Conservation (phyloP, 2,329 filamentous ascomycete genomes). For the Fusarium virguliforme region DNA sequence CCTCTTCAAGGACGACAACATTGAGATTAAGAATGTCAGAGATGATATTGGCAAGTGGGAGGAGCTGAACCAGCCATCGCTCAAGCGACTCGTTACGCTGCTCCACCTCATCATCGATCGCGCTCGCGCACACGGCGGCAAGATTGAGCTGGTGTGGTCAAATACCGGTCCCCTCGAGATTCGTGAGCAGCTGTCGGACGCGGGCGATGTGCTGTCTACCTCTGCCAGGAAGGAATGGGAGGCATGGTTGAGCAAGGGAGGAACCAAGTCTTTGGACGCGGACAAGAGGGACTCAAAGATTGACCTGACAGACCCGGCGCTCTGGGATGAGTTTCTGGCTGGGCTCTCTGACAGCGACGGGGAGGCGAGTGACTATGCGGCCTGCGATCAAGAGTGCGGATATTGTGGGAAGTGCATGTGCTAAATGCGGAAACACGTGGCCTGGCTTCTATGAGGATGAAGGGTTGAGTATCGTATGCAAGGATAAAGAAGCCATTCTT, state of each 20-base stretch:
- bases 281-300: slow-evolving; percentile 17
- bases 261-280: not conserved
- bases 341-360: slow-evolving; percentile 33
- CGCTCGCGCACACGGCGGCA: slow-evolving; percentile 28
- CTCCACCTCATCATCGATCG: slow-evolving; percentile 43
- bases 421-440: slow-evolving; percentile 7
- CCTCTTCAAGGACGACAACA: slow-evolving; percentile 54
- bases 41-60: slow-evolving; percentile 58
- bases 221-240: slow-evolving; percentile 46
- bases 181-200: slow-evolving; percentile 45
- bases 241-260: slow-evolving; percentile 41
- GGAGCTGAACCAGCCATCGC: slow-evolving; percentile 47
- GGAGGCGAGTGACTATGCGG: slow-evolving; percentile 43
- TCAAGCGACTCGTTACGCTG: slow-evolving; percentile 52
- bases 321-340: slow-evolving; percentile 22
- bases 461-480: not conserved
- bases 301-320: slow-evolving; percentile 5
- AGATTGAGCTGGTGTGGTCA: slow-evolving; percentile 48
- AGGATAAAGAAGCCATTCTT: not conserved
- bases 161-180: slow-evolving; percentile 44
- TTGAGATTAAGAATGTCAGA: slow-evolving; percentile 54
- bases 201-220: slow-evolving; percentile 46
- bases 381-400: slow-evolving; percentile 51
- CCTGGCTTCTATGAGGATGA: not conserved
- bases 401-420: slow-evolving; percentile 51